Conservation (phyloP, 148 eudicot genomes). For the Fagopyrum tataricum region DNA sequence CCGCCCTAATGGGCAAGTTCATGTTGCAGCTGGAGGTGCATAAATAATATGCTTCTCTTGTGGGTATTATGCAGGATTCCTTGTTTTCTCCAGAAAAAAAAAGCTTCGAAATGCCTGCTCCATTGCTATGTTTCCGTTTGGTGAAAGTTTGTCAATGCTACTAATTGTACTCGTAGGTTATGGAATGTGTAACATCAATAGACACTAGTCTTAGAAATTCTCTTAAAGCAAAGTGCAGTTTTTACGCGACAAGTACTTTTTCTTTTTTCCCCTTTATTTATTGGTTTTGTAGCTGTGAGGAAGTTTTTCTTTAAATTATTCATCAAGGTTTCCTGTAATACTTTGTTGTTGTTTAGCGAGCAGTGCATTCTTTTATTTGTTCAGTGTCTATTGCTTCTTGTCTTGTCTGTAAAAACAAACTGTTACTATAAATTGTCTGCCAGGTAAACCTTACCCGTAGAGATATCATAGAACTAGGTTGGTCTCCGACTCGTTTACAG, state of each 20-base stretch:
- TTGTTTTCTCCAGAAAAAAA: conserved; percentile 21
- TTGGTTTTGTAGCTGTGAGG: conserved; percentile 21
- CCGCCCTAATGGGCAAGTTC: conserved; percentile 52
- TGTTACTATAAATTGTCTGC: no score
- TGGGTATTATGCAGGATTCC: conserved; percentile 20
- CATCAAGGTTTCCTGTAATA: conserved; percentile 20
- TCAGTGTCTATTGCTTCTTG: not conserved
- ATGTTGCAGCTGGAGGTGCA: conserved; percentile 43
- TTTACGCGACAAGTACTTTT: conserved; percentile 13
- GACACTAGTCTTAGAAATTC: conserved; percentile 41
- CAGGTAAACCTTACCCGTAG: no score
- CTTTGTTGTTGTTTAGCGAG: conserved; percentile 30
- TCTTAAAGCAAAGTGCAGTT: conserved; percentile 8
- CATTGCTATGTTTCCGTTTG: conserved; percentile 25
- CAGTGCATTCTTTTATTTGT: conserved; percentile 76
- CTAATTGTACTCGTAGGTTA: conserved; percentile 39
- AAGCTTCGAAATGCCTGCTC: conserved; percentile 45
- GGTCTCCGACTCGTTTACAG: no score
- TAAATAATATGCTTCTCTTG: conserved; percentile 17
- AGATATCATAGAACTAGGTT: no score
- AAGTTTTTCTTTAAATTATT: conserved; percentile 17
- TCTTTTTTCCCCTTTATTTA: conserved; percentile 17
- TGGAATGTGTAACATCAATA: conserved; percentile 35
- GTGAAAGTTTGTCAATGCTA: conserved; percentile 20
- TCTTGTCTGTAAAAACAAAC: not conserved